A percentile compares a stretch with the other conserved stretches of the same genome.
These are phyloP conservation scores for Clonostachys solani DNA, from an alignment of 2,329 filamentous ascomycete species.

Conservation along the genomic window DNA sequence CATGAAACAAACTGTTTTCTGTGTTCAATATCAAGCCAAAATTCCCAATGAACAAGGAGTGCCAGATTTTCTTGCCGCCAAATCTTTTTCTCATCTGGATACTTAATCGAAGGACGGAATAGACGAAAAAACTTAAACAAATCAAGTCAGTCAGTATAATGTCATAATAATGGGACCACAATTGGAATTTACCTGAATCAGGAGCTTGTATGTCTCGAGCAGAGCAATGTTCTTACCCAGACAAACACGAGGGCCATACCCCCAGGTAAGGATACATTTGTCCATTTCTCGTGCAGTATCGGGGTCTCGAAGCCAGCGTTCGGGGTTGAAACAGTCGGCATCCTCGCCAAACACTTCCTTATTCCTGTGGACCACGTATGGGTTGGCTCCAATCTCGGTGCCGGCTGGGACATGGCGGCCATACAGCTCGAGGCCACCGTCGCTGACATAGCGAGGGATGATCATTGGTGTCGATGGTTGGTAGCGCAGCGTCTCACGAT, in stretches of 20 bases:
- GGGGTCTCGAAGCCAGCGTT: conserved; percentile 27
- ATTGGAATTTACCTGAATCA: conserved; percentile 32
- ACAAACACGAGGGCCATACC: conserved; percentile 33
- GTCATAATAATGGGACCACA: conserved; percentile 20
- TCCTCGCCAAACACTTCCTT: conserved; percentile 33
- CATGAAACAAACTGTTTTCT: too few species aligned
- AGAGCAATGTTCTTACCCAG: conserved; percentile 34
- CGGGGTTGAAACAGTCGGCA: conserved; percentile 32
- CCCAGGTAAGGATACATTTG: conserved; percentile 30
- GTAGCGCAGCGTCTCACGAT: conserved; percentile 49
- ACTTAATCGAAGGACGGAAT: too few species aligned
- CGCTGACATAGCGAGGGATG: conserved; percentile 69
- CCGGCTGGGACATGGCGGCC: too few species aligned
- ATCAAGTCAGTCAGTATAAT: conserved; percentile 9
- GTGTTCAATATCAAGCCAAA: too few species aligned
- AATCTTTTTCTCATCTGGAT: too few species aligned
- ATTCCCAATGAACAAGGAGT: too few species aligned
- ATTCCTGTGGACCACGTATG: conserved; percentile 27
- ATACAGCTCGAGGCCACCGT: conserved; percentile 54
- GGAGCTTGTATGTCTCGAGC: conserved; percentile 38
- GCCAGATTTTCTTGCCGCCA: too few species aligned
- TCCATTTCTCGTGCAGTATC: conserved; percentile 24
- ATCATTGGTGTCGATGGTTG: conserved; percentile 63
- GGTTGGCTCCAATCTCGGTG: conserved; percentile 21
- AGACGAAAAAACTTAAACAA: too few species aligned